Base-by-base conservation (phyloP, 2,329 filamentous ascomycete genomes). In the Xylaria sp. region DNA sequence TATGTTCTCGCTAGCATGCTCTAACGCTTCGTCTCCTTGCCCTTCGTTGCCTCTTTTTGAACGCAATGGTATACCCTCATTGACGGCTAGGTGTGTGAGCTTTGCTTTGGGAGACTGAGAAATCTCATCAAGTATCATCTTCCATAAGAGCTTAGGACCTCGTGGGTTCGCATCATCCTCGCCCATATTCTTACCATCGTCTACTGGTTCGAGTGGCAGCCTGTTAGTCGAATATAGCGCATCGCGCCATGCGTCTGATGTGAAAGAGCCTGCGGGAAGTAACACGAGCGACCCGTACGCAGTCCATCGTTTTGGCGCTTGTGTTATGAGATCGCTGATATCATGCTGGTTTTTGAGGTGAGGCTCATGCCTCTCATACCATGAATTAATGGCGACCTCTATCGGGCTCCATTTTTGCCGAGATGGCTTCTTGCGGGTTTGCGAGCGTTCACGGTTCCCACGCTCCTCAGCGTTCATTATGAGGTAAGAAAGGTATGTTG, bases 211-310 rank as follows among this genome's bases (percentile, higher is more conserved):
- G 9, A 31, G 4, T 17, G 12, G 11, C 11, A 35, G 2, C 4
- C 8, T 25, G 8, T 42, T 15, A 21, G 33, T 4, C 11, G 43
- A 7, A 15, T 4, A 57, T 1, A 86, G 70, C 1, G 81, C 52
- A 3, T 64, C 46, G 1, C 67, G 69, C 83, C 84, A 87, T 2
- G 69, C 47, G 1, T 66, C 17, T 4, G 75, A 72, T 3, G 75
- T 73, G 75, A 89, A 88, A 67, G 85, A 86, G 25, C 86, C 86
- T 0, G 82, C 80, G 0, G 87, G 86, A 1, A 89, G 78, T 15
- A 89, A 78, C 4, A 83, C 81, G 82, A 89, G 84, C 9, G 87
- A 86, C 59, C 84, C 83, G 69, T 89, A 89, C 12, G 84, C 77
- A 0, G 83, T 83, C 80, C 85, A 89, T 65, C 86, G 77, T 67